Percentiles rank a stretch among this genome's conserved stretches.
Evolutionary conservation across 2,329 filamentous ascomycete genomes (phyloP).

Genomic region (Dothiorella sarmentorum): DNA sequence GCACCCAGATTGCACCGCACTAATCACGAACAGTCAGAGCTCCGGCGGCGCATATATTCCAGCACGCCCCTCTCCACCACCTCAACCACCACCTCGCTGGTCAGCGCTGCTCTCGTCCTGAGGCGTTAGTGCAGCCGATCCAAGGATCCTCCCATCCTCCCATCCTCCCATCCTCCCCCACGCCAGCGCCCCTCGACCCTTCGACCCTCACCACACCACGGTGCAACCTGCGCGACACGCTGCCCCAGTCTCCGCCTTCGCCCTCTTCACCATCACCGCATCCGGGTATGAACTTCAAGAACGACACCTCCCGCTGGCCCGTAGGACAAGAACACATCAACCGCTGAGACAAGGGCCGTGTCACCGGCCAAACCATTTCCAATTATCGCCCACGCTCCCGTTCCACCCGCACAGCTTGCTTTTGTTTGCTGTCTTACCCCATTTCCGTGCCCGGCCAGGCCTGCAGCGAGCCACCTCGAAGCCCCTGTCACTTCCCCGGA

Average conservation of each 20-base stretch:
- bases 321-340: slow-evolving; percentile 47
- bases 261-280: background rate
- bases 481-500: slow-evolving; percentile 9
- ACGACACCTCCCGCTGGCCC: slow-evolving; percentile 41
- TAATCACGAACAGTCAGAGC: background rate
- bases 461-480: background rate
- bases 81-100: background rate
- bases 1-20: background rate
- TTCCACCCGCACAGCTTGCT: slow-evolving; percentile 9
- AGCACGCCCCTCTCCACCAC: background rate
- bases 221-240: slow-evolving; percentile 5
- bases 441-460: background rate
- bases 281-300: slow-evolving; percentile 43
- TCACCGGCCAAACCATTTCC: background rate
- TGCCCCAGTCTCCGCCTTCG: background rate
- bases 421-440: slow-evolving; percentile 10
- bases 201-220: background rate
- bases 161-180: background rate
- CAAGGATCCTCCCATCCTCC: background rate
- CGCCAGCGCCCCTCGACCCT: background rate
- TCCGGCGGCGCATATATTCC: background rate
- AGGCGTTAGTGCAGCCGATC: background rate
- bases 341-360: slow-evolving; percentile 28
- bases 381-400: background rate
- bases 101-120: background rate